Evolutionary conservation across 768 basidiomycete genomes (phyloP).

Genomic region (Sutorius australiensis): DNA sequence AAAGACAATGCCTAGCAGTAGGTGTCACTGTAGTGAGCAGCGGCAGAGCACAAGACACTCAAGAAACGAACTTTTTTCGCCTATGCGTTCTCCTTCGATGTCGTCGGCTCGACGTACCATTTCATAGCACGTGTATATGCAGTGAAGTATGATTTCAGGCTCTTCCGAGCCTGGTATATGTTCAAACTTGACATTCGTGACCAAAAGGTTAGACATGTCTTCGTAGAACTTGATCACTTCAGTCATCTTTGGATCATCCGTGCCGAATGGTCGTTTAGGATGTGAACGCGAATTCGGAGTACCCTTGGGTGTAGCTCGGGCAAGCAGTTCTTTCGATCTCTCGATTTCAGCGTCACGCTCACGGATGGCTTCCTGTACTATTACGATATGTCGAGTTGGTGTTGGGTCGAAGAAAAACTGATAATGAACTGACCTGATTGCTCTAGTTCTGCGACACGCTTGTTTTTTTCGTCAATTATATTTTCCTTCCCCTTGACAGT

Average conservation of each 20-base stretch:
- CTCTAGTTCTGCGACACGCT: slow-evolving; percentile 44
- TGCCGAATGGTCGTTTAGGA: slow-evolving; percentile 32
- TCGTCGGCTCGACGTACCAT: slow-evolving; percentile 29
- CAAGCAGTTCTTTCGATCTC: slow-evolving; percentile 42
- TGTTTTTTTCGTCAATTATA: slow-evolving; percentile 41
- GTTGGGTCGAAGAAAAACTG: background rate
- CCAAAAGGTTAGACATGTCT: slow-evolving; percentile 76
- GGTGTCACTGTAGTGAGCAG: slow-evolving; percentile 5
- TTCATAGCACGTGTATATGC: slow-evolving; percentile 57
- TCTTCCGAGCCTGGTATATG: slow-evolving; percentile 21
- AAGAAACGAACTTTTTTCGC: slow-evolving; percentile 31
- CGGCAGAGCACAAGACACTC: background rate
- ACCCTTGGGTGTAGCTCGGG: slow-evolving; percentile 40
- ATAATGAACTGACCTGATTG: slow-evolving; percentile 41
- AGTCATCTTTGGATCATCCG: slow-evolving; percentile 55
- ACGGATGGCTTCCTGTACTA: slow-evolving; percentile 49
- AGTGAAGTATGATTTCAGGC: slow-evolving; percentile 59
- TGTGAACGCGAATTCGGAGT: slow-evolving; percentile 37
- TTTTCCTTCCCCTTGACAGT: slow-evolving; percentile 41
- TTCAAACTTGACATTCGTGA: slow-evolving; percentile 57
- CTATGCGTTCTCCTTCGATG: slow-evolving; percentile 32
- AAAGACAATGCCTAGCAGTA: slow-evolving; percentile 55
- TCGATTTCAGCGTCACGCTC: slow-evolving; percentile 67
- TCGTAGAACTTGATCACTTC: slow-evolving; percentile 75
- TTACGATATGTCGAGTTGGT: slow-evolving; percentile 1